Base-by-base conservation (phyloP, 1,284 basidiomycete genomes). In the Earliella scabrosa region DNA sequence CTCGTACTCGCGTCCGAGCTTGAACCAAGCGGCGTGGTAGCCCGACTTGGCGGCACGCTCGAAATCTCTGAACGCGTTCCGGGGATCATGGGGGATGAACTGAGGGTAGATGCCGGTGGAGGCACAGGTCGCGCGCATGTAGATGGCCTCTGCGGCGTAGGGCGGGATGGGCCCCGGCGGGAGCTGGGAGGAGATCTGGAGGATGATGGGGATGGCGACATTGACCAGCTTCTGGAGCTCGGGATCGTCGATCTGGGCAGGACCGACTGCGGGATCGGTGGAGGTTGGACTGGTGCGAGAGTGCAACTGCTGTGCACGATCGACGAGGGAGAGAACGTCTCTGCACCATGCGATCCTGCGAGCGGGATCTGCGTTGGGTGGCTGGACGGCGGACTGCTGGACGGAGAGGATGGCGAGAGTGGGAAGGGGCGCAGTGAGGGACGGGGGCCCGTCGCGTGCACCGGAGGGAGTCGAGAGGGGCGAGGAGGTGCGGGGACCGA, bases 1-100 rank as follows among this genome's bases (percentile, higher is more conserved):
- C 75, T 98, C 96, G 69, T 98, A 97, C 65, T 97, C 95, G 26
- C 90, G 77, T 0, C 94, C 95, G 2, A 97, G 83, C 43, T 88
- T 81, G 75, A 95, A 97, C 95, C 95, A 98, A 0, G 90, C 90
- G 23, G 82, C 75, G 10, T 78, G 73, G 62, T 85, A 88, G 0
- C 93, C 93, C 2, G 79, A 82, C 34, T 90, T 80, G 0, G 93
- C 93, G 1, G 92, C 84, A 2, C 77, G 74, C 69, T 96, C 94
- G 68, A 93, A 97, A 69, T 95, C 93, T 43, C 91, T 81, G 75
- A 98, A 98, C 2, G 96, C 94, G 3, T 82, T 71, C 16, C 92
- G 82, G 4, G 90, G 87, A 66, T 93, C 92, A 59, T 82, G 84
- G 0, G 75, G 78, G 44, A 91, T 60, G 58, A 81, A 74, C 29